Evolutionary conservation across 768 basidiomycete genomes (phyloP), one percentile per base, ranked within the genome.

Genomic region (Terana coerulea): DNA sequence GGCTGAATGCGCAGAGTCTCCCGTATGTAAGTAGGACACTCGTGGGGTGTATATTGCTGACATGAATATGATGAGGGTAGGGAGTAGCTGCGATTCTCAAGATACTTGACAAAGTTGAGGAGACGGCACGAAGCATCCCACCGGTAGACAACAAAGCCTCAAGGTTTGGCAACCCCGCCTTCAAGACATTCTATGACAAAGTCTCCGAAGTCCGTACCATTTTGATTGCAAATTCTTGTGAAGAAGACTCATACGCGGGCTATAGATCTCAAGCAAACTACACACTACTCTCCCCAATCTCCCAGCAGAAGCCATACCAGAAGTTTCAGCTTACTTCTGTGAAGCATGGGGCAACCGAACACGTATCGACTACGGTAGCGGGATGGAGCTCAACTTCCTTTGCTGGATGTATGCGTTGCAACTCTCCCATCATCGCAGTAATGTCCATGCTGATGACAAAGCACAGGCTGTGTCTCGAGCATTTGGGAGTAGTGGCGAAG

Each of bases 361-460:
- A 42, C 75, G 97, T 8, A 93, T 99, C 48, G 97, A 99, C 69
- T 99, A 99, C 68, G 97, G 97, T n/a, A 97, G 94, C 61, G 97
- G 97, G 12, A 98, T 98, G 95, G 97, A 99, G 64, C 76, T 98
- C 37, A 95, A 98, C 68, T 99, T 98, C 62, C 53, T 98, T 2
- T 98, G 95, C 61, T 98, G 94, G 94, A 64, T 98, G 95, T 97
- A 64, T 58, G 91, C 73, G 28, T 10, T 24, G 2, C 5, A 41
- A 1, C 6, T 22, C 37, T 28, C 25, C 53, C 10, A 56, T 2
- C 28, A 4, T 15, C 48, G 46, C 15, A 26, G 42, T 19, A 7
- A 19, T 19, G 45, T 21, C 9, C 21, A 19, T 41, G 35, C n/a
- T 46, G 37, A n/a, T 30, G 15, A 14, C 54, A 30, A 24, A 17